These are phyloP conservation scores for Pichia ethanolica DNA, from an alignment of 805 yeast species.

Conservation along the genomic window DNA sequence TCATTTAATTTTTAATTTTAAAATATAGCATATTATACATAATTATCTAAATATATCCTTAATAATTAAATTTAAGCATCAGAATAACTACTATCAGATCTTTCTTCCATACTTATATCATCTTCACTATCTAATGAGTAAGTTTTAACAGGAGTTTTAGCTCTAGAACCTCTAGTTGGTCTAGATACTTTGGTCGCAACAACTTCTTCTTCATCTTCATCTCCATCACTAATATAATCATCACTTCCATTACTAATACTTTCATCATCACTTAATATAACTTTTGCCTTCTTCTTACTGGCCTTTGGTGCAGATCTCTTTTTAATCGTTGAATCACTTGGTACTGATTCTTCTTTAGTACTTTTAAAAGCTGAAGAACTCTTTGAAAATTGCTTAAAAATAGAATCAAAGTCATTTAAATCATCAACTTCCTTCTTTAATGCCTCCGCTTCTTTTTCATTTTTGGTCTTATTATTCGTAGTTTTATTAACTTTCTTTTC, in stretches of 20 bases:
- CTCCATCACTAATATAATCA: slow-evolving; percentile 6
- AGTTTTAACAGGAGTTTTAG: slow-evolving; percentile 8
- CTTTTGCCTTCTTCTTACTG: slow-evolving; percentile 1
- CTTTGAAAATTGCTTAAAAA: slow-evolving; percentile 4
- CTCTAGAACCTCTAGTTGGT: slow-evolving; percentile 7
- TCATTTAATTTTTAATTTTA: too few species aligned
- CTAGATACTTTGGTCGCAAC: neutral
- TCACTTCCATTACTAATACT: too few species aligned
- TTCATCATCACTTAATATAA: slow-evolving; percentile 1
- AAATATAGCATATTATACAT: too few species aligned
- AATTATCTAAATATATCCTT: too few species aligned
- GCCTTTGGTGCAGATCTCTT: slow-evolving; percentile 4
- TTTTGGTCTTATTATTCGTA: neutral
- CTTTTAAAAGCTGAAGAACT: slow-evolving; percentile 5
- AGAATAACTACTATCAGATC: slow-evolving; percentile 10
- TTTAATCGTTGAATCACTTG: neutral
- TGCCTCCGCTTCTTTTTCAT: slow-evolving; percentile 11
- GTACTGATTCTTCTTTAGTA: neutral
- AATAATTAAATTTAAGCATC: neutral
- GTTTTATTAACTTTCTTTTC: slow-evolving; percentile 1
- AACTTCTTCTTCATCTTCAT: slow-evolving; percentile 3
- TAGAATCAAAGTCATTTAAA: slow-evolving; percentile 10
- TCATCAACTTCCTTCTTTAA: slow-evolving; percentile 12
- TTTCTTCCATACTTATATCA: slow-evolving; percentile 7
- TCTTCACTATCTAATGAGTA: slow-evolving; percentile 16